Conservation (phyloP, 2,329 filamentous ascomycete species). For the Aureobasidium sp. region DNA sequence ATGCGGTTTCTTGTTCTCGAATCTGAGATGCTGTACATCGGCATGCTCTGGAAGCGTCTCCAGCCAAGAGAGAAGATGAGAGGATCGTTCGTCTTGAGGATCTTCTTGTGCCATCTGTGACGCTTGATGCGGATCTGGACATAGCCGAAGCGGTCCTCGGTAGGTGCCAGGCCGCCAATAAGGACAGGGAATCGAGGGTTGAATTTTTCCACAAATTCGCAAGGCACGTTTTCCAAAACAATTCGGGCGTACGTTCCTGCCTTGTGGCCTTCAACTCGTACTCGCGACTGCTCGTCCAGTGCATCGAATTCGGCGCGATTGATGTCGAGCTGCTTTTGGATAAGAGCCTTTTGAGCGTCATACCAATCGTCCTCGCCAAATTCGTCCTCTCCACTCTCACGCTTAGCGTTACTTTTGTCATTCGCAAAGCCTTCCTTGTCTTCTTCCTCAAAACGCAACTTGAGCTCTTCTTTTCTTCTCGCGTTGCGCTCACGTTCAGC, state of each 20-base stretch:
- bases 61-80: slow-evolving; percentile 95
- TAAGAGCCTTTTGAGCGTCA: slow-evolving; percentile 85
- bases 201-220: slow-evolving; percentile 81
- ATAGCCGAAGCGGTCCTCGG: slow-evolving; percentile 91
- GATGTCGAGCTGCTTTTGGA: slow-evolving; percentile 94
- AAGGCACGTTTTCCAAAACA: slow-evolving; percentile 80
- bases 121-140: slow-evolving; percentile 95
- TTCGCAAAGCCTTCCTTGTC: slow-evolving; percentile 94
- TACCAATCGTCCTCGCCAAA: slow-evolving; percentile 99
- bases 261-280: slow-evolving; percentile 80
- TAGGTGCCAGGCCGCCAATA: slow-evolving; percentile 83
- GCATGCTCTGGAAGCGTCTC: slow-evolving; percentile 87
- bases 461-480: slow-evolving; percentile 86
- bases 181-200: slow-evolving; percentile 76
- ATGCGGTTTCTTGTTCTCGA: slow-evolving; percentile 90
- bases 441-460: slow-evolving; percentile 91
- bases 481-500: slow-evolving; percentile 88
- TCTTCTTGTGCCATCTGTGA: slow-evolving; percentile 98
- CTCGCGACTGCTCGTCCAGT: slow-evolving; percentile 75
- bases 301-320: slow-evolving; percentile 89
- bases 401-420: slow-evolving; percentile 70
- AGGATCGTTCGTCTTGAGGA: slow-evolving; percentile 95
- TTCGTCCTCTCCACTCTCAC: slow-evolving; percentile 65
- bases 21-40: slow-evolving; percentile 92
- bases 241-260: slow-evolving; percentile 92